Conservation (phyloP, 768 basidiomycete genomes). For the Coprinellus micaceus region DNA sequence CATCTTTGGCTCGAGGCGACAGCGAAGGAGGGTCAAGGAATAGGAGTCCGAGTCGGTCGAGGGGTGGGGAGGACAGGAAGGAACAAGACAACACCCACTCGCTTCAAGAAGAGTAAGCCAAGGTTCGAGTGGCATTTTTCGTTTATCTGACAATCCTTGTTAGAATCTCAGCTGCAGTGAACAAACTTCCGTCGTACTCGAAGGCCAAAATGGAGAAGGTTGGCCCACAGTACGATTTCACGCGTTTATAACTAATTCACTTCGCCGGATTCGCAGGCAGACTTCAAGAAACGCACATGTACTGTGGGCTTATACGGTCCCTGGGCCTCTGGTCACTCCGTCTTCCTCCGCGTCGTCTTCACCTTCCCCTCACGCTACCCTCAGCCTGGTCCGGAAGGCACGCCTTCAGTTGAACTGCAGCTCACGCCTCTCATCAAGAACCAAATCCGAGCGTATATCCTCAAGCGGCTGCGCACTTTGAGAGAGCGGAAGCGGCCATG, state of each 20-base stretch:
- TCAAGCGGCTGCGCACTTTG: constrained; percentile 70
- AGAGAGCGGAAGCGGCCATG: constrained; percentile 76
- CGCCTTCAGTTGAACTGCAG: constrained; percentile 78
- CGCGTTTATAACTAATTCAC: background rate
- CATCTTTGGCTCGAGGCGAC: constrained; percentile 17
- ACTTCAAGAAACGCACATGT: constrained; percentile 73
- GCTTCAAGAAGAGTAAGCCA: constrained; percentile 8
- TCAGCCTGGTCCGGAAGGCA: constrained; percentile 55
- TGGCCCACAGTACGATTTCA: constrained; percentile 3
- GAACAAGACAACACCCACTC: constrained; percentile 37
- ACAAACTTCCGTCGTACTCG: constrained; percentile 50
- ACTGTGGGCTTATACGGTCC: constrained; percentile 86
- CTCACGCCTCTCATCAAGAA: constrained; percentile 76
- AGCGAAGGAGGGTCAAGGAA: constrained; percentile 25
- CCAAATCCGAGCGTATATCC: constrained; percentile 72
- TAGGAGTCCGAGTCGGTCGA: constrained; percentile 46
- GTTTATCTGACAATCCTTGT: background rate
- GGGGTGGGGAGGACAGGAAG: constrained; percentile 31
- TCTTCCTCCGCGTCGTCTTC: constrained; percentile 86
- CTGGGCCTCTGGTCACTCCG: constrained; percentile 83
- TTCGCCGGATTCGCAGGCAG: constrained; percentile 41
- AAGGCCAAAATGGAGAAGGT: constrained; percentile 89
- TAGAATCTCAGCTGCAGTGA: constrained; percentile 73
- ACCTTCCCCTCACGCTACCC: constrained; percentile 86
- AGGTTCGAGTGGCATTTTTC: background rate